Conservation (phyloP, 345 rosid species). For the Hibiscus mutabilis region DNA sequence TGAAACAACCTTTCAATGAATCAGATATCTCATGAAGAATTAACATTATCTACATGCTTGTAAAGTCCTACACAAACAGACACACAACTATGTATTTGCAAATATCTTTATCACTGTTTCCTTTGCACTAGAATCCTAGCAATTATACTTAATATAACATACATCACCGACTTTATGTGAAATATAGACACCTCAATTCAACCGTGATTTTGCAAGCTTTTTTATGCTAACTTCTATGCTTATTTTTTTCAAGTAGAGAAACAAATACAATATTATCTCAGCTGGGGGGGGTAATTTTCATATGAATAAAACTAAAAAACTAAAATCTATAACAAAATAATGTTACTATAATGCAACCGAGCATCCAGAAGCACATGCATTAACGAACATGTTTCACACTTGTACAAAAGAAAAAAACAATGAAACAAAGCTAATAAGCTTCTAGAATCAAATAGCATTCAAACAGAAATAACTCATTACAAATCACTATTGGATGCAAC, state of each 20-base stretch:
- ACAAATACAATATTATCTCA: background rate
- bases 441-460: background rate
- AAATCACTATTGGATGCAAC: too few relatives aligned
- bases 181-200: too few relatives aligned
- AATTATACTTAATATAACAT: too few relatives aligned
- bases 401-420: background rate
- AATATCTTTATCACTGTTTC: too few relatives aligned
- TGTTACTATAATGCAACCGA: background rate
- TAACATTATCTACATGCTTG: too few relatives aligned
- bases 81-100: too few relatives aligned
- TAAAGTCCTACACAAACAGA: too few relatives aligned
- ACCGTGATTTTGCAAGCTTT: too few relatives aligned
- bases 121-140: too few relatives aligned
- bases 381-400: background rate
- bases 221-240: background rate
- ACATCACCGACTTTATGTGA: too few relatives aligned
- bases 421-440: background rate
- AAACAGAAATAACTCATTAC: background rate
- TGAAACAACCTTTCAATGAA: too few relatives aligned
- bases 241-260: background rate
- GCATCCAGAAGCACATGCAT: conserved; percentile 5
- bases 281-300: background rate
- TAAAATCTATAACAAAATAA: background rate
- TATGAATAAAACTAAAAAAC: background rate
- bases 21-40: too few relatives aligned